Conservation (phyloP, 352 stramenopile genomes). For the Aphanomyces invadans region DNA sequence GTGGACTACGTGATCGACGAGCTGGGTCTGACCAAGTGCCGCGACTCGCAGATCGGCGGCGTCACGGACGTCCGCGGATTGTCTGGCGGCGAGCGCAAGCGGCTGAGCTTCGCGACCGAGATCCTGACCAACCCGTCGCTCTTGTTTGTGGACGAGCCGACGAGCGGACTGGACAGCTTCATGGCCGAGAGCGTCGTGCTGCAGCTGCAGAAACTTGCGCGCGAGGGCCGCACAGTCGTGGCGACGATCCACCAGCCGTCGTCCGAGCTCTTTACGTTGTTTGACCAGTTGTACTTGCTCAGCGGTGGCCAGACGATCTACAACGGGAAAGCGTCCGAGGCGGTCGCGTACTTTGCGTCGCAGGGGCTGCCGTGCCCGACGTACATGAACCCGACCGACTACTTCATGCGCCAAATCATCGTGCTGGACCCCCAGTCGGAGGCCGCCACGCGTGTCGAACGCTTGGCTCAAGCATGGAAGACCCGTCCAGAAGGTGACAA, state of each 20-base stretch:
- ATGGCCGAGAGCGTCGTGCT: conserved; percentile 42
- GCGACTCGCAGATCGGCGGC: conserved; percentile 51
- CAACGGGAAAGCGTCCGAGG: conserved; percentile 42
- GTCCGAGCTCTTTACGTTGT: conserved; percentile 45
- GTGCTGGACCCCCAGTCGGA: conserved; percentile 41
- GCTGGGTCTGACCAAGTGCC: conserved; percentile 46
- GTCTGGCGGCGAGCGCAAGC: conserved; percentile 67
- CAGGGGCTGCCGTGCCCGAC: conserved; percentile 43
- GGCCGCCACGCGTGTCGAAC: conserved; percentile 26
- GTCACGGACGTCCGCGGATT: conserved; percentile 42
- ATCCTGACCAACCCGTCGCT: conserved; percentile 70
- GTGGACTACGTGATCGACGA: conserved; percentile 52
- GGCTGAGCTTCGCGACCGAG: conserved; percentile 74
- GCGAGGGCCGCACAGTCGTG: conserved; percentile 77
- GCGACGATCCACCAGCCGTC: conserved; percentile 85
- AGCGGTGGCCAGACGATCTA: conserved; percentile 44
- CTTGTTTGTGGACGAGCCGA: conserved; percentile 82
- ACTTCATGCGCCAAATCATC: conserved; percentile 50
- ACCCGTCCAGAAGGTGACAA: too few relatives aligned
- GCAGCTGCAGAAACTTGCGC: conserved; percentile 61
- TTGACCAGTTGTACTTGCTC: conserved; percentile 55
- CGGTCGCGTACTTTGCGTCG: conserved; percentile 48
- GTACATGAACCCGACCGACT: conserved; percentile 58
- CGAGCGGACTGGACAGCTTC: conserved; percentile 51
- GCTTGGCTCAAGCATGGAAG: conserved; percentile 39